These are phyloP conservation scores for Lophiotrema nucula DNA, from an alignment of 495 filamentous ascomycete genomes.

Conservation along the genomic window DNA sequence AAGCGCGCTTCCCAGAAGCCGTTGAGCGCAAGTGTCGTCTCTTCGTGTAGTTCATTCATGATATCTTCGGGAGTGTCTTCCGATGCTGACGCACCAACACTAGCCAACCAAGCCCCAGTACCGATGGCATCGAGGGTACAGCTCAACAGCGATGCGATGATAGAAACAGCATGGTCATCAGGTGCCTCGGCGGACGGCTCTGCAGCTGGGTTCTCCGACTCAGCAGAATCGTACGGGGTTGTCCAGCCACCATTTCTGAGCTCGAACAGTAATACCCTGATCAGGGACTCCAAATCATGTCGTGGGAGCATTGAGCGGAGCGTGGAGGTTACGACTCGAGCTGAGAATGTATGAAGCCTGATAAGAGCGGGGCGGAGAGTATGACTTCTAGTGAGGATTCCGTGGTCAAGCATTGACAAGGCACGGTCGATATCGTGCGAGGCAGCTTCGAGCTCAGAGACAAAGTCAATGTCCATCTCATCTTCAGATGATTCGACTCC, in stretches of 20 bases:
- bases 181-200: slow-evolving; percentile 51
- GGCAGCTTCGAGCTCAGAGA: slow-evolving; percentile 35
- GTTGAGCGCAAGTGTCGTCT: slow-evolving; percentile 73
- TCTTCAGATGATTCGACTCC: slow-evolving; percentile 13
- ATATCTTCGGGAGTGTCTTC: slow-evolving; percentile 57
- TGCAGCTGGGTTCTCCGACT: slow-evolving; percentile 45
- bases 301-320: slow-evolving; percentile 65
- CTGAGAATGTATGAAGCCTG: slow-evolving; percentile 65
- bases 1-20: slow-evolving; percentile 72
- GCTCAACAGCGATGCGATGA: slow-evolving; percentile 65
- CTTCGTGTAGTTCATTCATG: slow-evolving; percentile 65
- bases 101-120: slow-evolving; percentile 75
- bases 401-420: slow-evolving; percentile 37
- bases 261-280: slow-evolving; percentile 69
- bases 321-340: slow-evolving; percentile 53
- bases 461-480: slow-evolving; percentile 30
- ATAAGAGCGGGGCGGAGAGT: slow-evolving; percentile 49
- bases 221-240: slow-evolving; percentile 56
- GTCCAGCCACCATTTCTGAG: slow-evolving; percentile 67
- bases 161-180: slow-evolving; percentile 41
- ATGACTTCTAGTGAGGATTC: slow-evolving; percentile 33
- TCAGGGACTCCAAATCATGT: slow-evolving; percentile 67
- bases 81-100: slow-evolving; percentile 50
- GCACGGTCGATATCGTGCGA: slow-evolving; percentile 39
- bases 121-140: slow-evolving; percentile 83